Base-by-base conservation (phyloP, 306 rosid genomes). In the Echinosophora koreensis region DNA sequence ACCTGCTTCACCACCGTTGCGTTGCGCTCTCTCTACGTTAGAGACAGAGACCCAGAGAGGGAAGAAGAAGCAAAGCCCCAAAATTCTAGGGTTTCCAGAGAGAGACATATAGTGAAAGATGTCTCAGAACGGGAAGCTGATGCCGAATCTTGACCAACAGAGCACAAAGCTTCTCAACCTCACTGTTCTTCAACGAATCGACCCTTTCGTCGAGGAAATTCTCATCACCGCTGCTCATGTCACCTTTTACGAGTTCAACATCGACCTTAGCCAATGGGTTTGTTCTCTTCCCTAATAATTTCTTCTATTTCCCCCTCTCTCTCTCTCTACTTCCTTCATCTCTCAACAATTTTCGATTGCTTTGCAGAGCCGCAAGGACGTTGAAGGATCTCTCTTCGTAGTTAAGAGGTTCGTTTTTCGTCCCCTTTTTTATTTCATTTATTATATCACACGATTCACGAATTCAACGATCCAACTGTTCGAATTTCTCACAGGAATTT, bases 151-250 rank as follows among this genome's bases (percentile, higher is more conserved):
- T 3, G 89, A 85, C 79, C 87, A 85, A 55, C 91, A 88, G 28
- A 88, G 83, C 79, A 88, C 89, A 0, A 88, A 88, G 83, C 84
- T 88, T 73, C 91, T 85, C 57, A 88, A 88, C 51, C 91, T 88
- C 42, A 85, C 89, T 18, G 91, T 88, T 54, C 87, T 88, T 15
- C 91, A 88, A 66, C 87, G 91, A 56, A 85, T 85, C 80, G 91
- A 88, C 58, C 87, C 91, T 14, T 88, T 83, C 39, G 91, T 85
- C 2, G 89, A 88, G 47, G 87, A 85, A 69, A 88, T 88, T 76
- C 89, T 88, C 81, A 83, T 88, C 54, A 88, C 91, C 15, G 91
- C 91, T 4, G 89, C 89, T 0, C 91, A 88, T 28, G 91, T 88
- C 65, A 88, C 91, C 82, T 85, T 88, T 83, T 88, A 88, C 63